These are phyloP conservation scores for Kockovaella imperatae DNA, from an alignment of 768 basidiomycete species.

Conservation along the genomic window DNA sequence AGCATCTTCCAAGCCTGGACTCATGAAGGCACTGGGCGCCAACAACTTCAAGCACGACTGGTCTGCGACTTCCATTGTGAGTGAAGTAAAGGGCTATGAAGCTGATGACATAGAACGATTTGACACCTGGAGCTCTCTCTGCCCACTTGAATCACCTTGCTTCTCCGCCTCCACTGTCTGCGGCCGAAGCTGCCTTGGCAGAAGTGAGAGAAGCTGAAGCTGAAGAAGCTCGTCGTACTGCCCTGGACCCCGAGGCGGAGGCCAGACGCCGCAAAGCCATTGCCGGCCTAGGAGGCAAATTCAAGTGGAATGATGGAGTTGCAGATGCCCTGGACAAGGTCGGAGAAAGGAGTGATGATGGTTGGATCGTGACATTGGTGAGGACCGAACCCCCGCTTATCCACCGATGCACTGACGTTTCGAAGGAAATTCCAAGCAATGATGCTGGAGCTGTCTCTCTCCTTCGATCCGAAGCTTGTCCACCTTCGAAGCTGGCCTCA, in stretches of 20 bases:
- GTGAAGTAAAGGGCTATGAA: constrained; percentile 1
- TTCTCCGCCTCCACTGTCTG: constrained; percentile 74
- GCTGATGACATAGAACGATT: constrained; percentile 38
- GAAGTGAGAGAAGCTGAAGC: constrained; percentile 70
- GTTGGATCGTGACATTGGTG: constrained; percentile 61
- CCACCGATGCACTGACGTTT: not conserved
- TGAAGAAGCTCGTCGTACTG: constrained; percentile 45
- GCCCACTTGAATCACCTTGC: constrained; percentile 62
- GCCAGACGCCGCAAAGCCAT: constrained; percentile 25
- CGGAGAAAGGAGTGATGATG: constrained; percentile 48
- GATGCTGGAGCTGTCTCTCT: constrained; percentile 17
- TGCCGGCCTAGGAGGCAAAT: constrained; percentile 51
- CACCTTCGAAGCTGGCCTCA: constrained; percentile 28
- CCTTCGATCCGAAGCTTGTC: constrained; percentile 23
- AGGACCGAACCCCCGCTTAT: constrained; percentile 31
- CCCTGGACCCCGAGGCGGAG: constrained; percentile 32
- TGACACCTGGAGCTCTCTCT: constrained; percentile 54
- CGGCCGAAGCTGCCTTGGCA: constrained; percentile 71
- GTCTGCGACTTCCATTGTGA: constrained; percentile 39
- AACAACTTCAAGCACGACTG: constrained; percentile 41
- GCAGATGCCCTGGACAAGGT: constrained; percentile 60
- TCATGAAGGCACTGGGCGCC: constrained; percentile 39
- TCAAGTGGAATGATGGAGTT: constrained; percentile 62
- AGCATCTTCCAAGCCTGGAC: constrained; percentile 37
- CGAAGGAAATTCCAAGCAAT: constrained; percentile 28